phyloP scores from a whole-genome alignment of 345 rosid species.

The Trapa bicornis region DNA sequence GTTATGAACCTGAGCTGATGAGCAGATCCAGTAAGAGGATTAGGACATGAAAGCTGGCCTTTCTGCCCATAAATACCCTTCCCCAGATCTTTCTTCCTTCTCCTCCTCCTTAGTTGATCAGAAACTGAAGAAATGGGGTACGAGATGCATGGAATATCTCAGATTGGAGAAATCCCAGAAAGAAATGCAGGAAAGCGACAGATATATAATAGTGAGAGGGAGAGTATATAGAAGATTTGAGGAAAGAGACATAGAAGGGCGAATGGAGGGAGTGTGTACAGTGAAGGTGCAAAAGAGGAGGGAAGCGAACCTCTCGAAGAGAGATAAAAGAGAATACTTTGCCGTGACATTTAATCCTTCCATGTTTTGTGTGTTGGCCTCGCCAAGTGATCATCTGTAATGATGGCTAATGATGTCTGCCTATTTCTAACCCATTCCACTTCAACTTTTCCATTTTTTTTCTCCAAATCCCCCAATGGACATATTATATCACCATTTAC shows the following conservation, averaged over 20 bases:
- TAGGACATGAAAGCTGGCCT: not conserved
- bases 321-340: no score
- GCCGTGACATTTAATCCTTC: no score
- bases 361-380: not conserved
- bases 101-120: not conserved
- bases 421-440: no score
- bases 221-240: not conserved
- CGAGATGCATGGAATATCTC: not conserved
- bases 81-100: not conserved
- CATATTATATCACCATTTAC: no score
- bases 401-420: not conserved
- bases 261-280: slow-evolving; percentile 7
- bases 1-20: not conserved
- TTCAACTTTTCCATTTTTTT: no score
- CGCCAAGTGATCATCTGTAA: not conserved
- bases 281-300: slow-evolving; percentile 11
- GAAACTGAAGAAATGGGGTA: not conserved
- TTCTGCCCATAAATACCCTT: slow-evolving; percentile 6
- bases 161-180: not conserved
- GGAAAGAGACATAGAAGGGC: slow-evolving; percentile 7
- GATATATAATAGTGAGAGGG: slow-evolving; percentile 6
- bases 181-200: slow-evolving; percentile 5
- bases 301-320: not conserved
- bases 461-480: no score
- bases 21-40: slow-evolving; percentile 8